Percentiles rank a stretch among this genome's conserved stretches.
Evolutionary conservation across 2,329 filamentous ascomycete species (phyloP).

Genomic region (Bipolaris gigantea): DNA sequence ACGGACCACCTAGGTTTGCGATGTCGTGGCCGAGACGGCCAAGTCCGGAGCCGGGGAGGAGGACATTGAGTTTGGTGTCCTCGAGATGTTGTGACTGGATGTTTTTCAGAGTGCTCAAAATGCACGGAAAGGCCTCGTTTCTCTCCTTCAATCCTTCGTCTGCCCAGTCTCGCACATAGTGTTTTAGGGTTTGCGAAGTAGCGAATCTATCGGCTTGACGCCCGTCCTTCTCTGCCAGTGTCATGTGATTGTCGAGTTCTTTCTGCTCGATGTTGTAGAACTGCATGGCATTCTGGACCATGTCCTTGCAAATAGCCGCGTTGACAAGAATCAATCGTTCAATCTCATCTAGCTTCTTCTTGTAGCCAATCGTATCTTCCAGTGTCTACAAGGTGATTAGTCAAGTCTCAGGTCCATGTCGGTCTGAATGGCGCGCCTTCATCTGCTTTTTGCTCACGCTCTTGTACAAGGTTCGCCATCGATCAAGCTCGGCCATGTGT

Average conservation of each 20-base stretch:
- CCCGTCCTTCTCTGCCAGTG: conserved; percentile 43
- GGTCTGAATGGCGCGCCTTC: conserved; percentile 10
- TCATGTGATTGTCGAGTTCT: conserved; percentile 52
- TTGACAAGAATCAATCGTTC: conserved; percentile 52
- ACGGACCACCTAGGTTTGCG: conserved; percentile 46
- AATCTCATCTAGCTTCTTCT: conserved; percentile 50
- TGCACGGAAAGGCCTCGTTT: conserved; percentile 43
- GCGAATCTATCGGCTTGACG: conserved; percentile 51
- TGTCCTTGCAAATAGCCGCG: conserved; percentile 50
- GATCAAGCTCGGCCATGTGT: conserved; percentile 24
- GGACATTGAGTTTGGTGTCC: conserved; percentile 40
- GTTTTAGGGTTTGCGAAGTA: conserved; percentile 59
- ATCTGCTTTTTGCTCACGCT: conserved; percentile 30
- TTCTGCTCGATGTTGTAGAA: conserved; percentile 52
- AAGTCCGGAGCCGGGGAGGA: conserved; percentile 59
- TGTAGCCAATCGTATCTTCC: conserved; percentile 24
- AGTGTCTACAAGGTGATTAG: conserved; percentile 13
- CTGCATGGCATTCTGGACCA: conserved; percentile 50
- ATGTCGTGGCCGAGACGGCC: conserved; percentile 58
- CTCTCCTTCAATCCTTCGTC: conserved; percentile 53
- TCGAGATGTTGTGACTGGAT: neutral
- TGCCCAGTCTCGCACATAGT: conserved; percentile 62
- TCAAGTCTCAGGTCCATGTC: neutral
- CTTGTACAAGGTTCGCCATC: conserved; percentile 28
- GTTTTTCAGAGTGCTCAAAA: conserved; percentile 31